phyloP scores from a whole-genome alignment of 768 basidiomycete genomes.

The Amanita pallidorosea region DNA sequence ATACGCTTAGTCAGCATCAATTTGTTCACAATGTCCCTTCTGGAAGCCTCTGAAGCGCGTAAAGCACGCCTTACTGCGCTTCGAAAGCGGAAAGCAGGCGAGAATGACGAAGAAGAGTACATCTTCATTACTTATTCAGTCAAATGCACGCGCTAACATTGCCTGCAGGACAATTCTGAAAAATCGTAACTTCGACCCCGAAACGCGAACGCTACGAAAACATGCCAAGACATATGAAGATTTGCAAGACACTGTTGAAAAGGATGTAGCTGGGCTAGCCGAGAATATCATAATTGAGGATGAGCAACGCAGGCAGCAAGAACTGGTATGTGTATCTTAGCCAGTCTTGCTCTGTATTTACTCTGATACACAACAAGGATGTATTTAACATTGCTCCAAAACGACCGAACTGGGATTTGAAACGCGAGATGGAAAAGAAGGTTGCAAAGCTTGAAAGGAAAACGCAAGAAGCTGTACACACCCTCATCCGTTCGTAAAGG shows the following conservation, averaged over 20 bases:
- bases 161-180: constrained; percentile 28
- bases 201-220: constrained; percentile 69
- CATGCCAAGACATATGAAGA: constrained; percentile 42
- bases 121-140: constrained; percentile 16
- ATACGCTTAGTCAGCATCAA: constrained; percentile 21
- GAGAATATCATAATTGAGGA: constrained; percentile 82
- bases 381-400: constrained; percentile 97
- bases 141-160: background rate
- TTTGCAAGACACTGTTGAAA: constrained; percentile 81
- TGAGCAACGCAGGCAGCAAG: constrained; percentile 73
- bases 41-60: constrained; percentile 68
- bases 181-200: constrained; percentile 84
- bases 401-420: constrained; percentile 93
- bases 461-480: constrained; percentile 89
- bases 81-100: constrained; percentile 60
- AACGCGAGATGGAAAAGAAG: constrained; percentile 88
- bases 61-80: constrained; percentile 76
- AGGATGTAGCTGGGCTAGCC: constrained; percentile 71
- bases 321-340: constrained; percentile 50
- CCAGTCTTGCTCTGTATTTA: background rate
- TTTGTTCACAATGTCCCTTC: constrained; percentile 38
- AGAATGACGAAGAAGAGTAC: constrained; percentile 29
- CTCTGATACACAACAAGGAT: constrained; percentile 39
- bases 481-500: constrained; percentile 70
- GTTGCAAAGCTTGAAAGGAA: constrained; percentile 79